A percentile compares a stretch with the other conserved stretches of the same genome.
Evolutionary conservation across 2,329 filamentous ascomycete genomes (phyloP).

Genomic region (Fusarium udum): DNA sequence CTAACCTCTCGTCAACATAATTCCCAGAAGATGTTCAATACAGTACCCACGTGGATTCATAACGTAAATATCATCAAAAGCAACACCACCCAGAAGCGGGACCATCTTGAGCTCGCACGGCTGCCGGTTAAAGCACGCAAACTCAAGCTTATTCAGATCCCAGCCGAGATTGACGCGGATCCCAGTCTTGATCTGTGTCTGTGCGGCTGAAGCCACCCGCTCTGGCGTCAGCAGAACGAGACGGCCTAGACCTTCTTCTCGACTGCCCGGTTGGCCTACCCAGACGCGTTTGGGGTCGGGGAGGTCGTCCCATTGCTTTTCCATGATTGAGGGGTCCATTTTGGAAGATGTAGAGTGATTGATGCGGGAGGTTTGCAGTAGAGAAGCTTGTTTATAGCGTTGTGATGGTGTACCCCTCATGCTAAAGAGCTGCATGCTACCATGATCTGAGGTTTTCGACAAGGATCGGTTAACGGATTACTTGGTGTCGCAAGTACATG

Average conservation of each 20-base stretch:
- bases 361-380: not conserved
- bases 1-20: not conserved
- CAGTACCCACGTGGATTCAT: constrained; percentile 52
- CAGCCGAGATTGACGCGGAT: constrained; percentile 62
- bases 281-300: constrained; percentile 60
- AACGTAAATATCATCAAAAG: constrained; percentile 60
- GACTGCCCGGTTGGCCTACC: constrained; percentile 55
- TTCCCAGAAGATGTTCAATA: accelerated
- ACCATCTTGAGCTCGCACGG: constrained; percentile 61
- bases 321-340: constrained; percentile 28
- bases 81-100: constrained; percentile 55
- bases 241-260: constrained; percentile 63
- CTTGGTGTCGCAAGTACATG: not conserved
- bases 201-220: constrained; percentile 57
- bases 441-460: not conserved
- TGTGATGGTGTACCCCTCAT: not conserved
- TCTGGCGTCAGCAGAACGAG: constrained; percentile 61
- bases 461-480: not conserved
- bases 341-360: not conserved
- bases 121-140: constrained; percentile 62
- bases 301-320: constrained; percentile 45
- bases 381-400: constrained; percentile 10
- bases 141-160: constrained; percentile 65
- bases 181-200: constrained; percentile 61
- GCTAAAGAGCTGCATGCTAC: not conserved